These are phyloP conservation scores for Knufia fluminis DNA, from an alignment of 2,329 filamentous ascomycete genomes.

Conservation along the genomic window DNA sequence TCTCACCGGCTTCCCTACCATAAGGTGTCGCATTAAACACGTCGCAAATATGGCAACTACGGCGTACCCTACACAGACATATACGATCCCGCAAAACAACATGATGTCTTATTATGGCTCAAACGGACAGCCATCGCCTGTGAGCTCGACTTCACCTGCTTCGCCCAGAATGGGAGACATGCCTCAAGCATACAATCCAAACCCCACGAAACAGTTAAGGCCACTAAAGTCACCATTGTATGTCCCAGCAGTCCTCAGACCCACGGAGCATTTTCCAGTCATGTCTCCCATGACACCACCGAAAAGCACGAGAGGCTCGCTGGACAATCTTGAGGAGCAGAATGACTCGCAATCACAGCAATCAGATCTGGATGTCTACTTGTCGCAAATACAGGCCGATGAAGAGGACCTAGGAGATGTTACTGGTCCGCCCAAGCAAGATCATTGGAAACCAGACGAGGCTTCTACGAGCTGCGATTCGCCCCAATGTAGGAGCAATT, in stretches of 20 bases:
- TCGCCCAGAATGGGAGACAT: slow-evolving; percentile 38
- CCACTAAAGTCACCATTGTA: slow-evolving; percentile 53
- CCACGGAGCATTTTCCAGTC: slow-evolving; percentile 45
- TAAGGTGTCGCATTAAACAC: no score
- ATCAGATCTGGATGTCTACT: slow-evolving; percentile 15
- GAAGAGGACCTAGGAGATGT: slow-evolving; percentile 46
- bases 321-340: slow-evolving; percentile 34
- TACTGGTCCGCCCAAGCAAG: slow-evolving; percentile 50
- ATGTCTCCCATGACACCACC: slow-evolving; percentile 40
- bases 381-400: slow-evolving; percentile 43
- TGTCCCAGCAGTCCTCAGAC: slow-evolving; percentile 53
- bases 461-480: slow-evolving; percentile 49
- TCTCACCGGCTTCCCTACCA: no score
- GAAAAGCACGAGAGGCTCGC: slow-evolving; percentile 46
- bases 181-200: slow-evolving; percentile 24
- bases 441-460: slow-evolving; percentile 59
- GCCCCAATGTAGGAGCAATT: slow-evolving; percentile 48
- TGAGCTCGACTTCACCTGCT: slow-evolving; percentile 43
- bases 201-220: slow-evolving; percentile 47
- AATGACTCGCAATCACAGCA: slow-evolving; percentile 15
- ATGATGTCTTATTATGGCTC: slow-evolving; percentile 29
- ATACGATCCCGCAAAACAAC: slow-evolving; percentile 18
- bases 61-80: slow-evolving; percentile 21
- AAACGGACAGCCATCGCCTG: slow-evolving; percentile 32
- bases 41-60: slow-evolving; percentile 15